These are phyloP conservation scores for Skeletonema potamos DNA, from an alignment of 108 stramenopile genomes.

Conservation along the genomic window DNA sequence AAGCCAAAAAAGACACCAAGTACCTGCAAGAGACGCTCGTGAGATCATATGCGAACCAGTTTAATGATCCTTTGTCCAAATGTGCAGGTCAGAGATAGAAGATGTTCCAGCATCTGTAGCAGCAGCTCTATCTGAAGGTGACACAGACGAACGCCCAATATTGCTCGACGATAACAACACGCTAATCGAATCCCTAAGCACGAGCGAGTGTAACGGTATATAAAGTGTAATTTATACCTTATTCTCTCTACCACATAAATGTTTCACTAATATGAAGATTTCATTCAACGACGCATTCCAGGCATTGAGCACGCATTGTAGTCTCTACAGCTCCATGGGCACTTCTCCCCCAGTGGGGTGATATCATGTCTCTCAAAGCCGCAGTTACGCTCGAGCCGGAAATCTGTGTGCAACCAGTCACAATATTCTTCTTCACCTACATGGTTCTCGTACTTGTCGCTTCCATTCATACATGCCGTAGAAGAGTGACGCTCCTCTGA, in stretches of 20 bases:
- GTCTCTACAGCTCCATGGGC: conserved; percentile 33
- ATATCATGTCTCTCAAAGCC: conserved; percentile 17
- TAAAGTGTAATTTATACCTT: no score
- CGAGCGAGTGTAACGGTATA: no score
- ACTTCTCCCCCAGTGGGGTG: conserved; percentile 28
- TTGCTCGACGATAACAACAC: no score
- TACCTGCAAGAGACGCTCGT: neutral
- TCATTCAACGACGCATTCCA: neutral
- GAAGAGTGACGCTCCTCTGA: neutral
- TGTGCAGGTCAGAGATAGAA: neutral
- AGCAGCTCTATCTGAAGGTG: no score
- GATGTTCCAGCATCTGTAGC: no score
- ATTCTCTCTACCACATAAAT: neutral
- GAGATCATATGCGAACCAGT: neutral
- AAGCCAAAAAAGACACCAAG: neutral
- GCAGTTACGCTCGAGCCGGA: conserved; percentile 18
- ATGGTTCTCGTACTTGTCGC: conserved; percentile 21
- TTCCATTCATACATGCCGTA: conserved; percentile 21
- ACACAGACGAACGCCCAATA: no score
- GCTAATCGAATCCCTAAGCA: no score
- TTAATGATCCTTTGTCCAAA: neutral
- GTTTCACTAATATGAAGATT: neutral
- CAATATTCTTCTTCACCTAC: conserved; percentile 9
- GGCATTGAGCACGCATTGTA: conserved; percentile 24
- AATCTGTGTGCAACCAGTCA: conserved; percentile 22